Percentiles rank a stretch among this genome's conserved stretches.
phyloP scores from a whole-genome alignment of 768 basidiomycete genomes.

The Mycena rebaudengoi region DNA sequence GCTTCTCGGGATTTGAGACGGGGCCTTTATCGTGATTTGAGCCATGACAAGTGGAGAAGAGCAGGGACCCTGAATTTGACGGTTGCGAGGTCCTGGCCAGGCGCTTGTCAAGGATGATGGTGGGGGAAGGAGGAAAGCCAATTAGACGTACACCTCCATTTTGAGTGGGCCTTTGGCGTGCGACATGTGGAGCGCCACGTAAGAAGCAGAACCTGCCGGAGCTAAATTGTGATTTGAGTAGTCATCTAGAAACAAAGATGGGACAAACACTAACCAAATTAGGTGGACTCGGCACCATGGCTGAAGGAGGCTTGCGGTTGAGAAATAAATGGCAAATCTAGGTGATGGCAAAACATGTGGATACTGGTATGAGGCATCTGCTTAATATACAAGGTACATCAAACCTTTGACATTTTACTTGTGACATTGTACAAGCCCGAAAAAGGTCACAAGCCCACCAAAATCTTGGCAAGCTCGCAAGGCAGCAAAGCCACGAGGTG shows the following conservation, averaged over 20 bases:
- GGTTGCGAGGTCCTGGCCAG: not conserved
- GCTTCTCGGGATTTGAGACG: not conserved
- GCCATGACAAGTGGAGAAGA: not conserved
- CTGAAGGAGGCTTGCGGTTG: not conserved
- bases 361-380: no score
- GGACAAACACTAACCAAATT: not conserved
- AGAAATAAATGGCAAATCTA: not conserved
- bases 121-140: not conserved
- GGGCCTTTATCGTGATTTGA: not conserved
- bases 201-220: no score
- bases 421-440: no score
- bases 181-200: not conserved
- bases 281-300: not conserved
- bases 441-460: not conserved
- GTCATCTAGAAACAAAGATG: no score
- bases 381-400: no score
- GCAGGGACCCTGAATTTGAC: not conserved
- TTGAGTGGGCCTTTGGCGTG: no score
- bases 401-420: no score
- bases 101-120: not conserved
- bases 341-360: not conserved
- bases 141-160: not conserved
- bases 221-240: no score
- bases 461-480: not conserved
- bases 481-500: not conserved